A percentile compares a stretch with the other conserved stretches of the same genome.
Conservation (phyloP, 176 grass and related monocot genomes). For the Alloteropsis semialata region DNA sequence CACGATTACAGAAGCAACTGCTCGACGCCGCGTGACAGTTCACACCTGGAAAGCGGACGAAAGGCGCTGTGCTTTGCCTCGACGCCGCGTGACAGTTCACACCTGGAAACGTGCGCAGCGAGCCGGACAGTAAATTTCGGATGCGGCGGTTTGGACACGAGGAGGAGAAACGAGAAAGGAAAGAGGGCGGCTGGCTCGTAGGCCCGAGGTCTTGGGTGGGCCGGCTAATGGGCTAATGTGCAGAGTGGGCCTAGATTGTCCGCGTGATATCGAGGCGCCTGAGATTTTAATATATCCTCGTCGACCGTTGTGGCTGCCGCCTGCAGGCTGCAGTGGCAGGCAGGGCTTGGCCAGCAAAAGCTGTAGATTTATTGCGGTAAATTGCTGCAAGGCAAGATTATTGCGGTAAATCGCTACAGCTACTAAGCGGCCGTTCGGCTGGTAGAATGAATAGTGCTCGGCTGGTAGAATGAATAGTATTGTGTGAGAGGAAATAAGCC, state of each 20-base stretch:
- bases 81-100: neutral
- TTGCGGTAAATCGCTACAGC: no score
- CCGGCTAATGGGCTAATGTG: neutral
- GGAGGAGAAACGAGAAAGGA: neutral
- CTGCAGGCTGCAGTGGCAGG: no score
- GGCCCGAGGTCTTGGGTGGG: neutral
- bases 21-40: conserved; percentile 5
- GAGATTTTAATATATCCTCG: neutral
- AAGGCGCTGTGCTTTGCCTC: no score
- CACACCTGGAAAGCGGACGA: no score
- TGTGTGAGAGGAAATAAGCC: no score
- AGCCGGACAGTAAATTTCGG: neutral
- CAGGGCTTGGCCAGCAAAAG: neutral
- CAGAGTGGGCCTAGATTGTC: neutral
- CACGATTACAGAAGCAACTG: neutral
- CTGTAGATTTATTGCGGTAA: neutral
- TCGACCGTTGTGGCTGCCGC: neutral
- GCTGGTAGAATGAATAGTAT: no score
- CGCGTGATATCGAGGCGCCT: neutral
- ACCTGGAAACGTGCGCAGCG: neutral
- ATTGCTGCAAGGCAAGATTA: neutral
- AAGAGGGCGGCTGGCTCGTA: neutral
- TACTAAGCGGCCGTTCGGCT: no score
- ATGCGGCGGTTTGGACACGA: neutral
- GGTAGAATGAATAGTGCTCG: no score